Base-by-base conservation (phyloP, 2,329 filamentous ascomycete genomes). In the Colletotrichum tropicicola region DNA sequence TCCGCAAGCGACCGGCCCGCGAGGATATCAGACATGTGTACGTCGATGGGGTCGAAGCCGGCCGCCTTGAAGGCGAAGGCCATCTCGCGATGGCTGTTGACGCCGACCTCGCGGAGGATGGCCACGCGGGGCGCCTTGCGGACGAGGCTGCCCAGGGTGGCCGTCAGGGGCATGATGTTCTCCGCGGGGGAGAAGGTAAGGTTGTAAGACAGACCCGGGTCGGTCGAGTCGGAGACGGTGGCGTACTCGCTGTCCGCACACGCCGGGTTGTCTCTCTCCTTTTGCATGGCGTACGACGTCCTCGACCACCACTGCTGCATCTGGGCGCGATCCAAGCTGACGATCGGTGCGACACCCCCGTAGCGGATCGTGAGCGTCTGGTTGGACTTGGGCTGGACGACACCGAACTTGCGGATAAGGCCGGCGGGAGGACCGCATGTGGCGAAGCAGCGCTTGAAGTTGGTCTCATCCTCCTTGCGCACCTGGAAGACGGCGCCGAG, bases 21-120 rank as follows among this genome's bases (percentile, higher is more conserved):
- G 23, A 93, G 89, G 59, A 98, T 90, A 72, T 98, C 95, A 4
- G 92, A 96, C 96, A 99, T 98, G 84, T 98, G 95, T 1, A 98
- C 91, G 74, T 99, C 95, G 48, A 98, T 88, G 13, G 94, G 89
- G 52, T 94, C 91, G 81, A 98, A 98, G 37, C 95, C 95, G 44
- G 96, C 95, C 35, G 90, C 89, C 69, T 91, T 90, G 85, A 98
- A 98, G 51, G 94, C 94, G 74, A 97, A 98, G 1, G 96, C 96
- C 93, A 99, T 97, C 78, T 99, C 96, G n/a, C 93, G 90, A 72
- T 98, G 89, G 43, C 94, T 93, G 80, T 99, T 98, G 70, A 97
- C 93, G 76, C 96, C 96, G 77, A 98, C 94, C 78, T 98, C 96
- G 74, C 96, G 88, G 21, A 99, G 88, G 71, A 99, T 97, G 44